Evolutionary conservation across 169 alveolate genomes (phyloP).

Genomic region (Miamiensis avidus): DNA sequence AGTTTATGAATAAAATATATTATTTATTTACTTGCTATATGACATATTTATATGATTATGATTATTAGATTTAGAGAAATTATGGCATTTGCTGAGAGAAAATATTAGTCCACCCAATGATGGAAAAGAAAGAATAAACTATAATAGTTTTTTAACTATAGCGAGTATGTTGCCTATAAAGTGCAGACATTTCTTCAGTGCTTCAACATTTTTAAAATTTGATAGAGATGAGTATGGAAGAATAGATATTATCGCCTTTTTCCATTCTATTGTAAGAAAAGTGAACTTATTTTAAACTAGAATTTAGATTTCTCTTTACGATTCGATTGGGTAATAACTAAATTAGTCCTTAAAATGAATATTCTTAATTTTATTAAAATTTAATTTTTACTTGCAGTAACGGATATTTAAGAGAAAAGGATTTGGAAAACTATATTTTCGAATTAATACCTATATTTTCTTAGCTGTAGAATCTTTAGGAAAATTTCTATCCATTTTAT

Average conservation of each 20-base stretch:
- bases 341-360: not conserved
- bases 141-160: constrained; percentile 74
- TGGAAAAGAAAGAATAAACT: constrained; percentile 80
- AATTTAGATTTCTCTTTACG: constrained; percentile 78
- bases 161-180: constrained; percentile 70
- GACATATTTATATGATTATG: too few relatives aligned
- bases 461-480: constrained; percentile 64
- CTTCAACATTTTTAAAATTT: constrained; percentile 79
- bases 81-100: constrained; percentile 75
- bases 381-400: constrained; percentile 13
- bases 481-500: constrained; percentile 81
- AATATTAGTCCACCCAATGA: constrained; percentile 80
- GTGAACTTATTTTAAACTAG: constrained; percentile 80
- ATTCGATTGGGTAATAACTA: constrained; percentile 59
- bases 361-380: not conserved
- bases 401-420: constrained; percentile 86
- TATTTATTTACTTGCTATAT: too few relatives aligned
- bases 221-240: constrained; percentile 87
- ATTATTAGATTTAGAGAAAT: constrained; percentile 71
- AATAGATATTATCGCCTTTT: constrained; percentile 82
- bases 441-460: constrained; percentile 83
- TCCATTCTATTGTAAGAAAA: constrained; percentile 84
- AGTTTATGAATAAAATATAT: too few relatives aligned
- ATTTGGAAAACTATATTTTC: constrained; percentile 80
- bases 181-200: constrained; percentile 77